Base-by-base conservation (phyloP, 306 rosid genomes). In the Neltuma alba region DNA sequence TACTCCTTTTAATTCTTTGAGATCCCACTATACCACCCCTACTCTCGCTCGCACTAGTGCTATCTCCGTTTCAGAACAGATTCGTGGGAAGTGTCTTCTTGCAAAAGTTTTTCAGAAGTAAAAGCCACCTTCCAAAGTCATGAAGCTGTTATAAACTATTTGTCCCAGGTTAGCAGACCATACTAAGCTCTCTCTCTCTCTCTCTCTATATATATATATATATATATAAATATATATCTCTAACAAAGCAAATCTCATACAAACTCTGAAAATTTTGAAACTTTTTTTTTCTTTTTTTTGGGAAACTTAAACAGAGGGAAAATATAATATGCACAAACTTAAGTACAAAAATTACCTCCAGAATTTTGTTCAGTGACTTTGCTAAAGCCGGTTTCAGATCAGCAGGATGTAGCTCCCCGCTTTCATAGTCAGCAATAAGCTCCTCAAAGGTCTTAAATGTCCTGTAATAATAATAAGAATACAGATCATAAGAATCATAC, bases 371-470 rank as follows among this genome's bases (percentile, higher is more conserved):
- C 89, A 94, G 78, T 14, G 97, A 86, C 88, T 91, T 92, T 9
- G 94, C 68, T 79, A 94, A 77, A 54, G 97, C 90, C 27, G 92
- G 93, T 84, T 92, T 92, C n/a, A 91, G 91, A 75, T 94, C 97
- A 55, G 78, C 95, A 21, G 93, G 99, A 85, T 92, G 97, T 34
- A 94, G 83, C 70, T 75, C 84, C 69, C 93, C 97, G 13, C 87
- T 85, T 85, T 57, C 92, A 80, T 88, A 94, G 81, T 84, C 90
- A 4, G 81, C 89, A 75, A 57, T 27, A 80, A 94, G 83, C 60
- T 89, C 97, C 54, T 88, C 97, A 61, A 47, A 91, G 82, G 9
- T 80, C 76, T 79, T 85, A 89, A 86, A 94, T 33, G 86, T 86
- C 88, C 93, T 92, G 80, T 30, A 69, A 76, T 48, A 57, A 36